These are phyloP conservation scores for Cercospora beticola DNA, from an alignment of 2,329 filamentous ascomycete genomes.

Conservation along the genomic window DNA sequence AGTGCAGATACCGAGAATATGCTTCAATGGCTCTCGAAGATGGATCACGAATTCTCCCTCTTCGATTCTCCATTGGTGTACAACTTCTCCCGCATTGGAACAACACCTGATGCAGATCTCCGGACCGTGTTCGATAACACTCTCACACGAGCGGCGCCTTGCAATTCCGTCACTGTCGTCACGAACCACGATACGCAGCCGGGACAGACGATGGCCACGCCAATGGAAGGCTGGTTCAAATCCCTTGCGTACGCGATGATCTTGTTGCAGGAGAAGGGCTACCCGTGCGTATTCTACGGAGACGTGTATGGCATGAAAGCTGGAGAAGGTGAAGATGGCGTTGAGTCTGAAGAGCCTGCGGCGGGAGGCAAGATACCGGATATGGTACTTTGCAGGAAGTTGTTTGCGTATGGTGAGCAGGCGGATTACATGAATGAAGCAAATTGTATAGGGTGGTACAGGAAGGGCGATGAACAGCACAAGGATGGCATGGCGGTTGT, in stretches of 20 bases:
- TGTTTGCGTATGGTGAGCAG: conserved; percentile 65
- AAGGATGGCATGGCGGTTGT: conserved; percentile 56
- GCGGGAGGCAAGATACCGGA: conserved; percentile 47
- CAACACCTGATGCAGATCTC: conserved; percentile 60
- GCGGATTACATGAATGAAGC: conserved; percentile 61
- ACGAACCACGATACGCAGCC: conserved; percentile 69
- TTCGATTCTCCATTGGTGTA: conserved; percentile 69
- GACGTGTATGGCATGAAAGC: conserved; percentile 62
- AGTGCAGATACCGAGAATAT: conserved; percentile 57
- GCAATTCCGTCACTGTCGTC: conserved; percentile 21
- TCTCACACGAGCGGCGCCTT: conserved; percentile 19
- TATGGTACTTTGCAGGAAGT: conserved; percentile 60
- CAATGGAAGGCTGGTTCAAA: conserved; percentile 67
- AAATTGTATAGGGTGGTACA: conserved; percentile 62
- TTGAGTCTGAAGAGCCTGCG: conserved; percentile 50
- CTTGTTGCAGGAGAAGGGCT: conserved; percentile 61
- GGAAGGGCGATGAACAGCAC: conserved; percentile 51
- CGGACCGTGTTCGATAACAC: conserved; percentile 40
- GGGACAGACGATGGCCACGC: conserved; percentile 62
- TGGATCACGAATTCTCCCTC: conserved; percentile 59
- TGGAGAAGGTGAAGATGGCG: conserved; percentile 58
- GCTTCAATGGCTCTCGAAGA: conserved; percentile 48
- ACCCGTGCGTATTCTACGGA: conserved; percentile 64
- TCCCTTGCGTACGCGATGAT: conserved; percentile 69
- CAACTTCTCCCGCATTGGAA: conserved; percentile 56